These are phyloP conservation scores for Calonectria pseudoturangicola DNA, from an alignment of 2,329 filamentous ascomycete genomes.

Conservation along the genomic window DNA sequence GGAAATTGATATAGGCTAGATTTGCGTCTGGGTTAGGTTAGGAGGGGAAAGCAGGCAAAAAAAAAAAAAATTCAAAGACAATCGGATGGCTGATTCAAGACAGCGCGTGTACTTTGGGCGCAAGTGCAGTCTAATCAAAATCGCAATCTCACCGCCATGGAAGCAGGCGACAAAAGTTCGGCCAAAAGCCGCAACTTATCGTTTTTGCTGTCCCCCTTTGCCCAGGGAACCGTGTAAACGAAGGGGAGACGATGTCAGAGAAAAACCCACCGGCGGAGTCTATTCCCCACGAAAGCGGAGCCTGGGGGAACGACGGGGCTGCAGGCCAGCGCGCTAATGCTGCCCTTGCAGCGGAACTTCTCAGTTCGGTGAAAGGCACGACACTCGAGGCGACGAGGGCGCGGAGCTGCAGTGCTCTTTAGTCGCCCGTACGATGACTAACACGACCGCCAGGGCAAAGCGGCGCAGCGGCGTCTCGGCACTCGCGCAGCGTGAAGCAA, in stretches of 20 bases:
- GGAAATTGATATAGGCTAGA: conserved; percentile 2
- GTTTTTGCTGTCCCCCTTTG: background rate
- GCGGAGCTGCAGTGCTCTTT: background rate
- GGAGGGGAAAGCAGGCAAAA: background rate
- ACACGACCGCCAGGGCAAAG: background rate
- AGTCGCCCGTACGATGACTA: conserved; percentile 1
- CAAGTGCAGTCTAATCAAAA: background rate
- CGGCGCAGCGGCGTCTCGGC: background rate
- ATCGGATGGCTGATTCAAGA: background rate
- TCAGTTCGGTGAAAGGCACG: conserved; percentile 32
- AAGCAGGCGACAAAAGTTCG: background rate
- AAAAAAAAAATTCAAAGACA: too few relatives aligned
- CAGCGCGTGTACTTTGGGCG: background rate
- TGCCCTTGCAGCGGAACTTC: conserved; percentile 39
- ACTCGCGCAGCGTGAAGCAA: background rate
- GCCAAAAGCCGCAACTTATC: conserved; percentile 27
- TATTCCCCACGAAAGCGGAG: conserved; percentile 41
- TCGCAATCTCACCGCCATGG: conserved; percentile 6
- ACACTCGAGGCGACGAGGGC: background rate
- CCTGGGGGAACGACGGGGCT: conserved; percentile 37
- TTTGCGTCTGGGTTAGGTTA: conserved; percentile 20
- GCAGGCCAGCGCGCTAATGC: conserved; percentile 37
- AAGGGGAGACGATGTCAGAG: conserved; percentile 2
- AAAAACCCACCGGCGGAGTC: conserved; percentile 11
- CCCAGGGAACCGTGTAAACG: conserved; percentile 2